A percentile compares a stretch with the other conserved stretches of the same genome.
Evolutionary conservation across 2,329 filamentous ascomycete genomes (phyloP).

Genomic region (Aspergillus unguis): DNA sequence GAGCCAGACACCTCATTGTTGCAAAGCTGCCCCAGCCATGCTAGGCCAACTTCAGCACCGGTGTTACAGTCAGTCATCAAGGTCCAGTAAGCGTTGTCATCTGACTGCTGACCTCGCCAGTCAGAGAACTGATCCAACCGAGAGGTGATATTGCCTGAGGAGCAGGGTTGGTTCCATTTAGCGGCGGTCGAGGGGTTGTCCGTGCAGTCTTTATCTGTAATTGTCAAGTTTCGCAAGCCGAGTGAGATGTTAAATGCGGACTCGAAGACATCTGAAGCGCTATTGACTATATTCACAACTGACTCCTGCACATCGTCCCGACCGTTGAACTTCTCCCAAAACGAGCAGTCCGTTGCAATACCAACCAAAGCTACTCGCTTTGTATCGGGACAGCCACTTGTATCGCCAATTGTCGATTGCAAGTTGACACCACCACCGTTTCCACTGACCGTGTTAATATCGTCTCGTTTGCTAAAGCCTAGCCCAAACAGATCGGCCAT

Average conservation of each 20-base stretch:
- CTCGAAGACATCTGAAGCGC: slow-evolving; percentile 84
- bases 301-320: slow-evolving; percentile 65
- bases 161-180: slow-evolving; percentile 80
- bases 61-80: slow-evolving; percentile 79
- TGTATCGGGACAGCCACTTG: slow-evolving; percentile 81
- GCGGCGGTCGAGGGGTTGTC: slow-evolving; percentile 62
- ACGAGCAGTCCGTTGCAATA: slow-evolving; percentile 89
- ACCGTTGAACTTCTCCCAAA: slow-evolving; percentile 68
- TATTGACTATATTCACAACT: slow-evolving; percentile 79
- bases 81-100: slow-evolving; percentile 91
- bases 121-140: slow-evolving; percentile 83
- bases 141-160: slow-evolving; percentile 58
- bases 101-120: slow-evolving; percentile 76
- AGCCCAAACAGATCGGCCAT: slow-evolving; percentile 66
- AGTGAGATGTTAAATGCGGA: slow-evolving; percentile 91
- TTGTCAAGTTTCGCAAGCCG: slow-evolving; percentile 78
- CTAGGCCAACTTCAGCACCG: slow-evolving; percentile 79
- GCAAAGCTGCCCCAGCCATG: slow-evolving; percentile 90
- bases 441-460: slow-evolving; percentile 65
- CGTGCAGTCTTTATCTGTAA: slow-evolving; percentile 73
- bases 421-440: slow-evolving; percentile 80
- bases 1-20: slow-evolving; percentile 61
- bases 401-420: slow-evolving; percentile 72
- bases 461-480: slow-evolving; percentile 58
- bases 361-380: slow-evolving; percentile 88